A percentile compares a stretch with the other conserved stretches of the same genome.
phyloP scores from a whole-genome alignment of 108 stramenopile genomes.

The Conticribra guillardii region DNA sequence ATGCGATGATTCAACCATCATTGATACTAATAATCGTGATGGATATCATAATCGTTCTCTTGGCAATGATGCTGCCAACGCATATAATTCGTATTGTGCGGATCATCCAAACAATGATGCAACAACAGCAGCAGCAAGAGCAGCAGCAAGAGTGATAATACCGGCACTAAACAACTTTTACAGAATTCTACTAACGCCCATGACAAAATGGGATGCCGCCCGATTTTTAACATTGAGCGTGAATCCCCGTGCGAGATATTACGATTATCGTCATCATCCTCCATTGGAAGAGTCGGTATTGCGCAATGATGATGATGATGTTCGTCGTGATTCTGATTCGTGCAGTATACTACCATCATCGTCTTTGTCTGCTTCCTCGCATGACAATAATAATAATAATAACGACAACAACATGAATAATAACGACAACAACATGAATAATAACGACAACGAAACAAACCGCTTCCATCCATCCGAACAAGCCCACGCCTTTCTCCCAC shows the following conservation, averaged over 20 bases:
- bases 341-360: too few species aligned
- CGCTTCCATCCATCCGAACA: too few species aligned
- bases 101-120: conserved; percentile 5
- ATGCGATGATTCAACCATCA: conserved; percentile 49
- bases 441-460: too few species aligned
- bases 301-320: conserved; percentile 4
- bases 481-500: conserved; percentile 82
- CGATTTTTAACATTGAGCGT: conserved; percentile 72
- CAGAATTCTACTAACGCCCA: conserved; percentile 60
- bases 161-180: conserved; percentile 40
- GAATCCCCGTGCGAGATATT: conserved; percentile 57
- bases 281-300: neutral
- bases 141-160: neutral
- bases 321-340: neutral
- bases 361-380: too few species aligned
- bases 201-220: conserved; percentile 88
- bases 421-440: too few species aligned
- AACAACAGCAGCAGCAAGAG: neutral
- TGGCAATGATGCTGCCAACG: too few species aligned
- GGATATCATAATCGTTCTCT: neutral
- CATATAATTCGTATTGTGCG: conserved; percentile 11
- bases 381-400: too few species aligned
- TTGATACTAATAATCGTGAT: neutral
- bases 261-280: conserved; percentile 4
- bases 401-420: too few species aligned